phyloP scores from a whole-genome alignment of 176 grass and related monocot species.

The Tillandsia fasciculata region DNA sequence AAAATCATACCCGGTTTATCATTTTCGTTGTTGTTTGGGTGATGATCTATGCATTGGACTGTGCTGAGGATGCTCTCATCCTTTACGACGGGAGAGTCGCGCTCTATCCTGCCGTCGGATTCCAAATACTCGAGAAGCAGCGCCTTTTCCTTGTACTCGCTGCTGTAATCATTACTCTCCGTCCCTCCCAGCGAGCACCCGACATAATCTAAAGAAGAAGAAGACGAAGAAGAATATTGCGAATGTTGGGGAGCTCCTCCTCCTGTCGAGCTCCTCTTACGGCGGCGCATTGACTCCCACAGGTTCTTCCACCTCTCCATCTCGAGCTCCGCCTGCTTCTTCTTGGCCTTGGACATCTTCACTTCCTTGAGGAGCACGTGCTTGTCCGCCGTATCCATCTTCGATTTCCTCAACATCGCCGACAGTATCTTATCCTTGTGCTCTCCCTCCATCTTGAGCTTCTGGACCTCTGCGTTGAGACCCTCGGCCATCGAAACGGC shows the following conservation, averaged over 20 bases:
- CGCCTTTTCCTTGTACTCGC: slow-evolving; percentile 31
- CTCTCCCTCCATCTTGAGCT: slow-evolving; percentile 49
- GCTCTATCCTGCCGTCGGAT: slow-evolving; percentile 23
- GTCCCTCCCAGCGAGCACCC: slow-evolving; percentile 21
- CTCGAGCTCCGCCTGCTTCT: slow-evolving; percentile 75
- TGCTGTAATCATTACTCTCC: not conserved
- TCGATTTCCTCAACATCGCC: slow-evolving; percentile 76
- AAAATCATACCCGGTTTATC: slow-evolving; percentile 50
- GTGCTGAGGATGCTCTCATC: slow-evolving; percentile 28
- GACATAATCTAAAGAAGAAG: not conserved
- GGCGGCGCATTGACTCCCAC: slow-evolving; percentile 42
- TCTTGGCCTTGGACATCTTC: slow-evolving; percentile 57
- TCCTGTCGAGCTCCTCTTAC: slow-evolving; percentile 26
- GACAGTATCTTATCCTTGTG: slow-evolving; percentile 88
- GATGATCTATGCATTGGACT: slow-evolving; percentile 34
- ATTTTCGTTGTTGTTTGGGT: slow-evolving; percentile 27
- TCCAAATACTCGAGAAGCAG: slow-evolving; percentile 54
- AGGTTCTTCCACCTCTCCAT: slow-evolving; percentile 56
- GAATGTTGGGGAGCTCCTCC: slow-evolving; percentile 21
- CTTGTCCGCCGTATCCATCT: slow-evolving; percentile 57
- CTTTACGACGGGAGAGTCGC: slow-evolving; percentile 8
- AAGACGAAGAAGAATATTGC: too few relatives aligned
- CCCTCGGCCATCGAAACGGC: slow-evolving; percentile 28
- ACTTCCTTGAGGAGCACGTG: slow-evolving; percentile 63
- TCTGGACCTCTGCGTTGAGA: slow-evolving; percentile 32